Conservation (phyloP, 805 yeast species). For the Suhomyces sp. region DNA sequence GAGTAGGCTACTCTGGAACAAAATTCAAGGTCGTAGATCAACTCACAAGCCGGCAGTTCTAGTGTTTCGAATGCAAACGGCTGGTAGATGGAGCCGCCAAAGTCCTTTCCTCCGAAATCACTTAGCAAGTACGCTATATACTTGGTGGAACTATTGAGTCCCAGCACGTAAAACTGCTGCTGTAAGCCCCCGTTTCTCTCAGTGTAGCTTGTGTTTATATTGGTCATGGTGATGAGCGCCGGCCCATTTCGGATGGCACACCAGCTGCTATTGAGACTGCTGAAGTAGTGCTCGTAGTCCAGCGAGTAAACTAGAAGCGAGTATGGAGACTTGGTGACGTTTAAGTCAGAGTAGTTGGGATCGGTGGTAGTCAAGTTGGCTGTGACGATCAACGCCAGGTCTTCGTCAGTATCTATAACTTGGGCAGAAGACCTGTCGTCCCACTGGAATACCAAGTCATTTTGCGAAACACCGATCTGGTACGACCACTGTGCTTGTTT, state of each 20-base stretch:
- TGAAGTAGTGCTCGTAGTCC: conserved; percentile 33
- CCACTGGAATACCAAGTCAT: conserved; percentile 67
- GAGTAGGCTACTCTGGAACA: conserved; percentile 84
- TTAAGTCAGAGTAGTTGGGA: conserved; percentile 9
- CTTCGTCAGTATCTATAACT: conserved; percentile 68
- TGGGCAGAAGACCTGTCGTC: conserved; percentile 54
- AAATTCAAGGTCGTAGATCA: conserved; percentile 71
- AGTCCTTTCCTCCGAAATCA: conserved; percentile 36
- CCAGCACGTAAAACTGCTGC: conserved; percentile 61
- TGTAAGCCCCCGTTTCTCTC: conserved; percentile 46
- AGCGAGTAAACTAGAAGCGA: conserved; percentile 48
- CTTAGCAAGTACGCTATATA: conserved; percentile 66
- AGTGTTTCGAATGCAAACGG: conserved; percentile 58
- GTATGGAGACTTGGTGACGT: conserved; percentile 29
- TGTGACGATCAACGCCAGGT: conserved; percentile 63
- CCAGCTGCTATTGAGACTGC: conserved; percentile 52
- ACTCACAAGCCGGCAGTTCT: conserved; percentile 57
- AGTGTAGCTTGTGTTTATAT: conserved; percentile 37
- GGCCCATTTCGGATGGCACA: conserved; percentile 68
- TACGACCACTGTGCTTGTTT: conserved; percentile 51
- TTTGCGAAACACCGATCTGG: conserved; percentile 63
- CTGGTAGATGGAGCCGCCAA: conserved; percentile 65
- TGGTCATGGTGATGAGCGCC: conserved; percentile 19
- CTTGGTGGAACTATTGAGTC: conserved; percentile 55
- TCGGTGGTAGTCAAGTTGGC: conserved; percentile 40